Conservation (phyloP, 805 yeast genomes). For the Metschnikowia drakensbergensis region DNA sequence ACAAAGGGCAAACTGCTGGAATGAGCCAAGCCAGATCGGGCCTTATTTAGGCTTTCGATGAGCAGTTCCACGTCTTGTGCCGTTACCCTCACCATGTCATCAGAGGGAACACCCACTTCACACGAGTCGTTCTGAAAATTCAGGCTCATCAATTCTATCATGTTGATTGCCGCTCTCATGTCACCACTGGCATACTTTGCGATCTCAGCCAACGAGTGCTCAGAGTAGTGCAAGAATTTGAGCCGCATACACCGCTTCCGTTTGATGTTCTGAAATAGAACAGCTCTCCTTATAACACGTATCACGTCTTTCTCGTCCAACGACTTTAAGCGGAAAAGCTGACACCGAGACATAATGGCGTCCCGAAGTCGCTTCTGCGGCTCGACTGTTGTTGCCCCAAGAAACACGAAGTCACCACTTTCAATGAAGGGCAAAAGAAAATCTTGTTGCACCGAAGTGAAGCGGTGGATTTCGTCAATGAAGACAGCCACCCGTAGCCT, state of each 20-base stretch:
- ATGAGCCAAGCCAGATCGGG: background rate
- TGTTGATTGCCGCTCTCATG: constrained; percentile 31
- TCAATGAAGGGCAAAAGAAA: constrained; percentile 80
- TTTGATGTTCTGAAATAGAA: constrained; percentile 36
- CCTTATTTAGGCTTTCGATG: background rate
- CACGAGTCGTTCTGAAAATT: background rate
- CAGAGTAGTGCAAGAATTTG: constrained; percentile 16
- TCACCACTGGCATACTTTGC: constrained; percentile 27
- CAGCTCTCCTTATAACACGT: constrained; percentile 54
- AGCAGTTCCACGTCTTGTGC: background rate
- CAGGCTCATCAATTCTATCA: constrained; percentile 29
- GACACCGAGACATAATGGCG: constrained; percentile 81
- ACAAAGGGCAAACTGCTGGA: background rate
- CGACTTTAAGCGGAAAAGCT: constrained; percentile 65
- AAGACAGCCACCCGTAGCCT: constrained; percentile 50
- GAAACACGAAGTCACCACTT: constrained; percentile 69
- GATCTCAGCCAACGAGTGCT: constrained; percentile 16
- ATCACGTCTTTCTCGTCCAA: constrained; percentile 48
- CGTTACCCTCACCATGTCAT: background rate
- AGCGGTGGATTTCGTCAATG: constrained; percentile 90
- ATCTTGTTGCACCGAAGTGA: constrained; percentile 85
- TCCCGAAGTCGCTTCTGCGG: constrained; percentile 79
- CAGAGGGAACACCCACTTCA: background rate
- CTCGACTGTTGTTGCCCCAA: constrained; percentile 84
- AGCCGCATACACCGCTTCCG: constrained; percentile 14